Evolutionary conservation across 805 yeast species (phyloP).

Genomic region (Wickerhamiella occidentalis): DNA sequence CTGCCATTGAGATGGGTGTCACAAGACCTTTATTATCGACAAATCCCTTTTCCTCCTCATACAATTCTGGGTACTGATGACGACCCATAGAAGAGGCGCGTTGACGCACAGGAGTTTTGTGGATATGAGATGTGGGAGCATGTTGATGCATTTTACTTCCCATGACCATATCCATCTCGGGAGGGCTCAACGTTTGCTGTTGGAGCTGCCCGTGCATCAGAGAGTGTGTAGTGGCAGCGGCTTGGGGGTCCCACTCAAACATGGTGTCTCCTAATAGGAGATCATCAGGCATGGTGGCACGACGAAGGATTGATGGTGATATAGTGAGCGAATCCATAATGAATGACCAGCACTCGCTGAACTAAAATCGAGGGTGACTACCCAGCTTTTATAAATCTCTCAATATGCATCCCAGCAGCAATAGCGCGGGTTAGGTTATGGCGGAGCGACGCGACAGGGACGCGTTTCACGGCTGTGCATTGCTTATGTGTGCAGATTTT

Average conservation of each 20-base stretch:
- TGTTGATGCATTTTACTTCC: background rate
- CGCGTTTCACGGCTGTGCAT: conserved; percentile 12
- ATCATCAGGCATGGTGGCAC: conserved; percentile 1
- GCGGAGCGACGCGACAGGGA: conserved; percentile 7
- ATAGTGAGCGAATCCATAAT: conserved; percentile 10
- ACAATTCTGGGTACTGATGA: background rate
- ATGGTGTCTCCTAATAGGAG: background rate
- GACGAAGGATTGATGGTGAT: conserved; percentile 9
- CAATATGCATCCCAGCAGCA: conserved; percentile 9
- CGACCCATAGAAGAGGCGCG: conserved; percentile 6
- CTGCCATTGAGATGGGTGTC: conserved; percentile 10
- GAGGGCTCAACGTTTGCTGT: conserved; percentile 6
- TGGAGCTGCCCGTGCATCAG: background rate
- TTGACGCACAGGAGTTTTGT: conserved; percentile 11
- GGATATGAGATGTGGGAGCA: conserved; percentile 1
- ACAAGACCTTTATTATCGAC: conserved; percentile 10
- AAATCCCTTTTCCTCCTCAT: background rate
- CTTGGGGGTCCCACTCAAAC: conserved; percentile 10
- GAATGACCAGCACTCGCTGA: conserved; percentile 8
- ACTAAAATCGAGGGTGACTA: background rate
- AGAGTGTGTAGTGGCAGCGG: conserved; percentile 1
- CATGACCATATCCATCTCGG: conserved; percentile 4
- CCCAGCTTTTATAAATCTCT: conserved; percentile 2
- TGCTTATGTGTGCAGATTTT: conserved; percentile 1
- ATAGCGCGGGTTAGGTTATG: conserved; percentile 6